Conservation (phyloP, 2,329 filamentous ascomycete genomes). For the Fusarium sp. region DNA sequence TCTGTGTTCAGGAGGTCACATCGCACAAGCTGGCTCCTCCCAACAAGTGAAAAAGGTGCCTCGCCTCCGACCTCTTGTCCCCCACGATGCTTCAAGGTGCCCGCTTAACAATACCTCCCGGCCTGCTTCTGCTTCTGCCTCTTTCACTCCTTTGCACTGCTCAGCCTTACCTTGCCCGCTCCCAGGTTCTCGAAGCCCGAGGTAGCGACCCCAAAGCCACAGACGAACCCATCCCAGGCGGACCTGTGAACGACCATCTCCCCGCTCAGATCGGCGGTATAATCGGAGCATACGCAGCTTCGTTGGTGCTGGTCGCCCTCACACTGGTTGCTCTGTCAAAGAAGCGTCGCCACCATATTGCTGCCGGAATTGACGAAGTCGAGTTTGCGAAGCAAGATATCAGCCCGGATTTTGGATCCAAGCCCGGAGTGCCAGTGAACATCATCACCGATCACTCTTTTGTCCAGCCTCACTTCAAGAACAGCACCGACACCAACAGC, state of each 20-base stretch:
- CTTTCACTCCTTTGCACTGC: constrained; percentile 43
- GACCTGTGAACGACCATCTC: constrained; percentile 70
- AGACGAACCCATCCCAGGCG: constrained; percentile 66
- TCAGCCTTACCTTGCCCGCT: constrained; percentile 45
- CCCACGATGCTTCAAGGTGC: constrained; percentile 53
- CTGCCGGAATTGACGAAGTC: constrained; percentile 61
- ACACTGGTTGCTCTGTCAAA: constrained; percentile 68
- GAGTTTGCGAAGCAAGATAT: constrained; percentile 50
- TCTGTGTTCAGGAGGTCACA: constrained; percentile 54
- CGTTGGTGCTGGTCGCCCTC: constrained; percentile 75
- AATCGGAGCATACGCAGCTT: constrained; percentile 81
- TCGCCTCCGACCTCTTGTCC: constrained; percentile 35
- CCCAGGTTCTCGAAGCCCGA: constrained; percentile 37
- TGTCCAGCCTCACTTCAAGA: constrained; percentile 59
- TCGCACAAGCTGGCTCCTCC: constrained; percentile 46
- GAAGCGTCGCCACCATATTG: constrained; percentile 60
- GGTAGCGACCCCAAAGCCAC: constrained; percentile 60
- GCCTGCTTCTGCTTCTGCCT: constrained; percentile 44
- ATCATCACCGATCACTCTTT: constrained; percentile 39
- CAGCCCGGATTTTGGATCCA: constrained; percentile 37
- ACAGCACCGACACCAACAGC: constrained; percentile 46
- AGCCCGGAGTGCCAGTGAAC: constrained; percentile 22
- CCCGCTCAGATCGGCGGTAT: constrained; percentile 85
- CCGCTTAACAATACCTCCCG: constrained; percentile 42
- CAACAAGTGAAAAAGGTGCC: constrained; percentile 44